These are phyloP conservation scores for Periconia sp. DNA, from an alignment of 2,329 filamentous ascomycete species.

Conservation along the genomic window DNA sequence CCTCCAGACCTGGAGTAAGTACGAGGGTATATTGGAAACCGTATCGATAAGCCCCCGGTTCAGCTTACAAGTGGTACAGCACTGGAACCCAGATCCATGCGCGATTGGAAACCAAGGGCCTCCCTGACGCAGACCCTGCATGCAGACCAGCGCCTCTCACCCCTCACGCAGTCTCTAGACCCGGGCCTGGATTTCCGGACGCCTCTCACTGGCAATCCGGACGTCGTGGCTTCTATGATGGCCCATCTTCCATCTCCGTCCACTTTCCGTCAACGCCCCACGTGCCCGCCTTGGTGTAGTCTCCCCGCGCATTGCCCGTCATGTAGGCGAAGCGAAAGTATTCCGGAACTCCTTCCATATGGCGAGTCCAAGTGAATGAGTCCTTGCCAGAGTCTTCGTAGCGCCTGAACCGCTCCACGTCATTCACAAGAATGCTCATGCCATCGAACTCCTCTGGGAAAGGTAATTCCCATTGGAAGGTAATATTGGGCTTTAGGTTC, in stretches of 20 bases:
- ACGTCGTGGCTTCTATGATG: conserved; percentile 48
- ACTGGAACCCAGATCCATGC: too few species aligned
- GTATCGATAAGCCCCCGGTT: too few species aligned
- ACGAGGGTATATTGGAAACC: too few species aligned
- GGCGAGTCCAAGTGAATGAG: conserved; percentile 66
- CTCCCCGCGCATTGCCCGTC: conserved; percentile 66
- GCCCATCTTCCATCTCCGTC: conserved; percentile 68
- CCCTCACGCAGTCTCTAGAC: too few species aligned
- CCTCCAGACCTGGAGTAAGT: too few species aligned
- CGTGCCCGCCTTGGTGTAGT: conserved; percentile 77
- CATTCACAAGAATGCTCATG: conserved; percentile 81
- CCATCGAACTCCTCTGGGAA: conserved; percentile 68
- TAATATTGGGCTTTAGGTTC: conserved; percentile 60
- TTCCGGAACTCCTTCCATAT: conserved; percentile 59
- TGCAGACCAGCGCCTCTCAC: too few species aligned
- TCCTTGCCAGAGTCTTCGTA: conserved; percentile 65
- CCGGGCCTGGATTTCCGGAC: too few species aligned
- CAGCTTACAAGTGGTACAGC: too few species aligned
- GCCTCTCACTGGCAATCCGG: too few species aligned
- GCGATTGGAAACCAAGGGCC: too few species aligned
- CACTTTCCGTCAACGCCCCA: conserved; percentile 72
- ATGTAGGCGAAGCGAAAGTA: conserved; percentile 82
- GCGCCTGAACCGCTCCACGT: conserved; percentile 79
- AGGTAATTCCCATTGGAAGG: conserved; percentile 63
- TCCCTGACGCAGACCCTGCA: too few species aligned